A percentile compares a stretch with the other conserved stretches of the same genome.
These are phyloP conservation scores for Fusarium multiceps DNA, from an alignment of 2,329 filamentous ascomycete species.

Conservation along the genomic window DNA sequence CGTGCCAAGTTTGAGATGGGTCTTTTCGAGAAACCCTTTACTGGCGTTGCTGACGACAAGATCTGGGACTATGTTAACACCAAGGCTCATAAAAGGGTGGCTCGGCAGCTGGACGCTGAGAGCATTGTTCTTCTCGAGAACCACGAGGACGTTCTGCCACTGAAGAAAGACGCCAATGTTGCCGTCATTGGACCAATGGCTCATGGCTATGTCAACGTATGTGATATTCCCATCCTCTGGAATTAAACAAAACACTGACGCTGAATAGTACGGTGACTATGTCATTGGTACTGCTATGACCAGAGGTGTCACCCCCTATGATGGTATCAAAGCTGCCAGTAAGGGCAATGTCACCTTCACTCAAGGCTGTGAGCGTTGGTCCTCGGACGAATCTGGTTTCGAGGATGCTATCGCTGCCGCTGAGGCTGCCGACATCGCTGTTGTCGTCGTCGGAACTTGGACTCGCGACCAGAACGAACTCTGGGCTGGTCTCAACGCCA, in stretches of 20 bases:
- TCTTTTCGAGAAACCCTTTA: conserved; percentile 77
- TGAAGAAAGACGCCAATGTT: conserved; percentile 73
- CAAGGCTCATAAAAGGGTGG: conserved; percentile 66
- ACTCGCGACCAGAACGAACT: conserved; percentile 77
- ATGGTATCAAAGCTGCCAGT: conserved; percentile 72
- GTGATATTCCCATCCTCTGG: conserved; percentile 36
- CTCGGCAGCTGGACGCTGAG: conserved; percentile 72
- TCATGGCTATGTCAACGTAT: conserved; percentile 74
- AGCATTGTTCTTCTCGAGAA: conserved; percentile 72
- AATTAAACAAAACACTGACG: conserved; percentile 10
- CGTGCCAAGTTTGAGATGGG: conserved; percentile 76
- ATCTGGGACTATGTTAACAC: conserved; percentile 71
- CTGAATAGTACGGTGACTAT: conserved; percentile 73
- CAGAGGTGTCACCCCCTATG: conserved; percentile 74
- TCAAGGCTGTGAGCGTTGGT: conserved; percentile 79
- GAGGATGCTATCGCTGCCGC: conserved; percentile 73
- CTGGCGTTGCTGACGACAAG: conserved; percentile 65
- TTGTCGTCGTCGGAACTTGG: conserved; percentile 82
- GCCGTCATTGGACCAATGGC: conserved; percentile 83
- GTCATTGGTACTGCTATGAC: conserved; percentile 73
- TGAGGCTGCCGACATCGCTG: conserved; percentile 74
- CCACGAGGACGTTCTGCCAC: conserved; percentile 62
- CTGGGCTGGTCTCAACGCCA: conserved; percentile 77
- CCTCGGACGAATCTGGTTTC: conserved; percentile 74
- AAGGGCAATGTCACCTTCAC: conserved; percentile 72